Evolutionary conservation across 345 rosid genomes (phyloP).

Genomic region (Pugionium dolabratum): DNA sequence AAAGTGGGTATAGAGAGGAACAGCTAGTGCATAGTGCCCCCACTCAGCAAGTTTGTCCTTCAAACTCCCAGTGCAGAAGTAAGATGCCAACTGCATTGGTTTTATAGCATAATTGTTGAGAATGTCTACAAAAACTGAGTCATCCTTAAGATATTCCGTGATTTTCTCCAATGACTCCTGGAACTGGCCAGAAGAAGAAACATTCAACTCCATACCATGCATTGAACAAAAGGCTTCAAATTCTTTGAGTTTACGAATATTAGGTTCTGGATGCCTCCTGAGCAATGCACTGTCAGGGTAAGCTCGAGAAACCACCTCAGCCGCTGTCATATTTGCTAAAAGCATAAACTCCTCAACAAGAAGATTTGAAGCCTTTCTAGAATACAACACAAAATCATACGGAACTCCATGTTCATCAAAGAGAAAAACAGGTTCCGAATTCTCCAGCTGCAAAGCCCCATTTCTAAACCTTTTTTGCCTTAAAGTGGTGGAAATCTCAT

Average conservation of each 20-base stretch:
- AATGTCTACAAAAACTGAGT: slow-evolving; percentile 59
- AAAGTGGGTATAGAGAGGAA: slow-evolving; percentile 87
- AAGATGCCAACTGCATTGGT: slow-evolving; percentile 81
- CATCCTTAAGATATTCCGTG: slow-evolving; percentile 67
- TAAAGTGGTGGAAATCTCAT: slow-evolving; percentile 58
- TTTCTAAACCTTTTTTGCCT: slow-evolving; percentile 59
- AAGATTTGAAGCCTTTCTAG: slow-evolving; percentile 54
- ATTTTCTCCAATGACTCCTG: slow-evolving; percentile 59
- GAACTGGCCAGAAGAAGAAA: slow-evolving; percentile 70
- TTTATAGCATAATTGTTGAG: slow-evolving; percentile 68
- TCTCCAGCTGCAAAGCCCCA: slow-evolving; percentile 80
- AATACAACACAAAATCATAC: slow-evolving; percentile 53
- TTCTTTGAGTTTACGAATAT: slow-evolving; percentile 78
- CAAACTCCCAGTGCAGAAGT: slow-evolving; percentile 66
- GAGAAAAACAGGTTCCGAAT: slow-evolving; percentile 50
- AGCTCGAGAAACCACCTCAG: slow-evolving; percentile 83
- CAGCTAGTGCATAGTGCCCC: slow-evolving; percentile 85
- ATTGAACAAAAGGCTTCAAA: slow-evolving; percentile 74
- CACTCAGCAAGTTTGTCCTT: slow-evolving; percentile 50
- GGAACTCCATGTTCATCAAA: slow-evolving; percentile 79
- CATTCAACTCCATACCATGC: slow-evolving; percentile 70
- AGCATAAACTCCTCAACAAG: slow-evolving; percentile 97
- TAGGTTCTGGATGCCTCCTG: slow-evolving; percentile 90
- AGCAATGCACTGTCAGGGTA: slow-evolving; percentile 74
- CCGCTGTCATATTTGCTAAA: slow-evolving; percentile 83